Conservation (phyloP, 139 green algal species). For the Micromonas commoda region DNA sequence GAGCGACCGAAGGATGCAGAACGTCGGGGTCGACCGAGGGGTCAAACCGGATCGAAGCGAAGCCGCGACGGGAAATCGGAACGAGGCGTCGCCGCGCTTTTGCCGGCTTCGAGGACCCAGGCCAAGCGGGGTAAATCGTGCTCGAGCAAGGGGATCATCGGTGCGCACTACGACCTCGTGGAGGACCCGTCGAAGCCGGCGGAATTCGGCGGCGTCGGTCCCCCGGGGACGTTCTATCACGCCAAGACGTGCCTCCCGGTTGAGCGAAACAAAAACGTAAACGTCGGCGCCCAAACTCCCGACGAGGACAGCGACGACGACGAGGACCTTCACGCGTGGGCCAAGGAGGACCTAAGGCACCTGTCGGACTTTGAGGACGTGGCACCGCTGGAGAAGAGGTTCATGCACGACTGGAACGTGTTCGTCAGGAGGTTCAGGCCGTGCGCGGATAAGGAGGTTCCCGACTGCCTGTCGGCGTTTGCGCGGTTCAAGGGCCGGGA, state of each 20-base stretch:
- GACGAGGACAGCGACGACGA: slow-evolving; percentile 15
- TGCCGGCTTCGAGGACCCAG: too few relatives aligned
- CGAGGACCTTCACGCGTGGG: background rate
- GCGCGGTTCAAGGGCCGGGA: background rate
- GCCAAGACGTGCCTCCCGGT: background rate
- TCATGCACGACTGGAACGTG: slow-evolving; percentile 15
- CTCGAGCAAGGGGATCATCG: too few relatives aligned
- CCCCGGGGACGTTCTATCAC: slow-evolving; percentile 7
- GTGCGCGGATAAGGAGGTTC: background rate
- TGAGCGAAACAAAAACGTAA: background rate
- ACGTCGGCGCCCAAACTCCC: too few relatives aligned
- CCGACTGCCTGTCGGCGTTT: background rate
- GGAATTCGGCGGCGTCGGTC: too few relatives aligned
- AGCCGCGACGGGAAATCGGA: too few relatives aligned
- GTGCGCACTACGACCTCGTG: too few relatives aligned
- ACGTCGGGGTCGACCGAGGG: too few relatives aligned
- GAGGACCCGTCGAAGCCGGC: too few relatives aligned
- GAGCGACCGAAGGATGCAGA: too few relatives aligned
- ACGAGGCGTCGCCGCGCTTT: too few relatives aligned
- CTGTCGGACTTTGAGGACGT: slow-evolving; percentile 9
- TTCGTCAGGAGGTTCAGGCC: background rate
- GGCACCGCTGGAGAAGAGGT: background rate
- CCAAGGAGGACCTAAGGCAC: background rate
- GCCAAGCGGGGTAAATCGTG: too few relatives aligned
- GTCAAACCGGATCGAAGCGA: too few relatives aligned